Evolutionary conservation across 768 basidiomycete genomes (phyloP).

Genomic region (Lactarius quietus): DNA sequence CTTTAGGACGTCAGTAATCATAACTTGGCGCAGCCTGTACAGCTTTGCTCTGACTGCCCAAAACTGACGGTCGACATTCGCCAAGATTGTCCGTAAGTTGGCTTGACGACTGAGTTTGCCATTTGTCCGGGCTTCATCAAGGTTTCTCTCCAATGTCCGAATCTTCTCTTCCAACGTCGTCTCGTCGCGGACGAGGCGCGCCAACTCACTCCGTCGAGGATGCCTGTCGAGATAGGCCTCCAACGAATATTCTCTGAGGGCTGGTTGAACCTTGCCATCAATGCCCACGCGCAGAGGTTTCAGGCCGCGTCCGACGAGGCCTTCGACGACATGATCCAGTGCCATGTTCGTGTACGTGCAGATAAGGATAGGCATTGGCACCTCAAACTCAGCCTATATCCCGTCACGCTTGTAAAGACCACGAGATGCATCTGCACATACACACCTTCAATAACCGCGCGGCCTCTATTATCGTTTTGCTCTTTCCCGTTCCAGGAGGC

Average conservation of each 20-base stretch:
- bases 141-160: conserved; percentile 17
- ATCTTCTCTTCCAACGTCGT: conserved; percentile 32
- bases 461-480: conserved; percentile 85
- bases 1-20: conserved; percentile 59
- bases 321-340: conserved; percentile 86
- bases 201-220: conserved; percentile 45
- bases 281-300: conserved; percentile 77
- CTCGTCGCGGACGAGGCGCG: conserved; percentile 41
- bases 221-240: conserved; percentile 63
- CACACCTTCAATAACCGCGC: conserved; percentile 72
- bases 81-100: conserved; percentile 31
- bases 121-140: neutral
- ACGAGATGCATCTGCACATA: neutral
- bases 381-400: conserved; percentile 65
- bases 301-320: conserved; percentile 55
- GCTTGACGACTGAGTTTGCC: conserved; percentile 29
- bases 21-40: conserved; percentile 55
- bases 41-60: conserved; percentile 40
- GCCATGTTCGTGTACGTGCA: conserved; percentile 94
- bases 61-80: conserved; percentile 33
- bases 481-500: conserved; percentile 94
- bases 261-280: conserved; percentile 53
- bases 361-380: conserved; percentile 82
- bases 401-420: conserved; percentile 2
- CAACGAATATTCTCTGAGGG: conserved; percentile 55